Conservation (phyloP, 768 basidiomycete genomes). For the Rhizopogon sp. region DNA sequence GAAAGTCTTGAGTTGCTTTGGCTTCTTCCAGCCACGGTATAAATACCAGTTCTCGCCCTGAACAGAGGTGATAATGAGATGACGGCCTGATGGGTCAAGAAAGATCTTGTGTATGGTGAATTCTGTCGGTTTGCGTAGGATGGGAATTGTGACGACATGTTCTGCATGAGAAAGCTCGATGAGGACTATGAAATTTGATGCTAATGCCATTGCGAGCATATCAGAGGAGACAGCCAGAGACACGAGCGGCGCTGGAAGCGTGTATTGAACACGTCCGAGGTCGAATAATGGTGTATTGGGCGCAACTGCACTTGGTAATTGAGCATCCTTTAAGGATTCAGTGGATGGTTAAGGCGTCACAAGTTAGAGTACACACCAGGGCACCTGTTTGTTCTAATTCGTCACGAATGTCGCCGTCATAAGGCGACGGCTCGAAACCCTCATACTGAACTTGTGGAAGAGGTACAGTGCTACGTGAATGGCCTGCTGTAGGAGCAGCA, state of each 20-base stretch:
- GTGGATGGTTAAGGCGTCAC: constrained; percentile 2
- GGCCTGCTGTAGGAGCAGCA: constrained; percentile 44
- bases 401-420: constrained; percentile 41
- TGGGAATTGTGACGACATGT: constrained; percentile 76
- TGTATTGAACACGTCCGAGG: constrained; percentile 85
- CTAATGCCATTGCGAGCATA: constrained; percentile 78
- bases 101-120: constrained; percentile 80
- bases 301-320: constrained; percentile 24
- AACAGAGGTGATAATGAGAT: constrained; percentile 79
- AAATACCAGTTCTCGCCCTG: constrained; percentile 95
- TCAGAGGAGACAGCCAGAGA: constrained; percentile 84
- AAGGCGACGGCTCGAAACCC: constrained; percentile 79
- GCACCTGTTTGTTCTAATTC: constrained; percentile 32
- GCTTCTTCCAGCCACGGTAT: constrained; percentile 76
- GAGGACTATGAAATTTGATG: constrained; percentile 73
- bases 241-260: constrained; percentile 78
- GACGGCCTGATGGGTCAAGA: constrained; percentile 89
- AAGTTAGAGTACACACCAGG: constrained; percentile 9
- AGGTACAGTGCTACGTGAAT: constrained; percentile 29
- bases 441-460: constrained; percentile 71
- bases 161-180: constrained; percentile 89
- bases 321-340: constrained; percentile 24
- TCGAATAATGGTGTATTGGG: constrained; percentile 64
- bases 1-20: constrained; percentile 71
- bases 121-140: constrained; percentile 70